Evolutionary conservation across 2,329 filamentous ascomycete genomes (phyloP).

Genomic region (Fusarium verrucosum): DNA sequence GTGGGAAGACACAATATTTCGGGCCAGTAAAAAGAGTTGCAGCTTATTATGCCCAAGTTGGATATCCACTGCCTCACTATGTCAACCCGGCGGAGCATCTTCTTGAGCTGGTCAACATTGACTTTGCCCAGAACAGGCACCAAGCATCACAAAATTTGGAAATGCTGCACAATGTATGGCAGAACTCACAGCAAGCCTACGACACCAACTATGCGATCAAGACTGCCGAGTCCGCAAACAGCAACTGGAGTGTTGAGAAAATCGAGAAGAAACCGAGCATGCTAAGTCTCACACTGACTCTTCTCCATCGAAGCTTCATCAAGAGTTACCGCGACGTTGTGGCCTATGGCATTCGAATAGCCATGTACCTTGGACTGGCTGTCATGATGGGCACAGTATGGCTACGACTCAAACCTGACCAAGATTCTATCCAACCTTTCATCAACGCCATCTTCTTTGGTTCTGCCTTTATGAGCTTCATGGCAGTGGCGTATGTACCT

Average conservation of each 20-base stretch:
- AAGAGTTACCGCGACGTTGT: conserved; percentile 87
- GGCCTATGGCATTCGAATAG: conserved; percentile 82
- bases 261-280: conserved; percentile 53
- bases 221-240: conserved; percentile 45
- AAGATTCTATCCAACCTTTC: conserved; percentile 80
- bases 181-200: conserved; percentile 32
- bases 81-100: conserved; percentile 84
- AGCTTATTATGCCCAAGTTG: conserved; percentile 70
- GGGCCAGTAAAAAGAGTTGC: conserved; percentile 67
- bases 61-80: conserved; percentile 70
- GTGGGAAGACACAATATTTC: conserved; percentile 76
- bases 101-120: conserved; percentile 80
- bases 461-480: conserved; percentile 80
- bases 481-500: conserved; percentile 86
- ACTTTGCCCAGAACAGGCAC: conserved; percentile 67
- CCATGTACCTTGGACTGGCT: conserved; percentile 80
- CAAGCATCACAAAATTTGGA: conserved; percentile 52
- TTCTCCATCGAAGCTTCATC: conserved; percentile 82
- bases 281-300: conserved; percentile 64
- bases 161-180: conserved; percentile 43
- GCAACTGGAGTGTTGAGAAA: conserved; percentile 23
- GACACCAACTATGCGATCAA: conserved; percentile 39
- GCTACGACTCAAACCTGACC: conserved; percentile 73
- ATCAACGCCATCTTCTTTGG: conserved; percentile 85
- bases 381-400: conserved; percentile 92